Percentiles rank a stretch among this genome's conserved stretches.
Evolutionary conservation across 345 rosid genomes (phyloP).

Genomic region (Toxicodendron radicans): DNA sequence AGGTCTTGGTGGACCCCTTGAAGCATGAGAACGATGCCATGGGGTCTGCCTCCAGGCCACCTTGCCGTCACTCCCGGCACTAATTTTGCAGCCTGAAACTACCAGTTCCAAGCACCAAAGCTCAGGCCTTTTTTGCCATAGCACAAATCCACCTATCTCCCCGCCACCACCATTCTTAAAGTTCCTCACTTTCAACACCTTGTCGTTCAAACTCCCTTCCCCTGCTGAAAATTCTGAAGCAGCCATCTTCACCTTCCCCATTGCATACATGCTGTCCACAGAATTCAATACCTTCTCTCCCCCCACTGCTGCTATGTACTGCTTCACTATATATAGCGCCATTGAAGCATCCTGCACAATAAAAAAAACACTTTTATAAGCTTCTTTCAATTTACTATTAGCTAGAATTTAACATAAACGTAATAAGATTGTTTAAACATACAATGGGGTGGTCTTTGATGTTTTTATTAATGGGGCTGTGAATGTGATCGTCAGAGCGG

Average conservation of each 20-base stretch:
- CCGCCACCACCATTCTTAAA: constrained; percentile 44
- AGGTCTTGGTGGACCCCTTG: constrained; percentile 83
- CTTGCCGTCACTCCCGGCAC: constrained; percentile 93
- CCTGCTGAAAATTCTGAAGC: constrained; percentile 76
- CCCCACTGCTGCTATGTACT: constrained; percentile 84
- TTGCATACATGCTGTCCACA: constrained; percentile 78
- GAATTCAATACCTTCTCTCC: constrained; percentile 69
- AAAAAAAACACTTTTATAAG: too few relatives aligned
- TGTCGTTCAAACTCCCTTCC: constrained; percentile 52
- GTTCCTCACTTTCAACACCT: constrained; percentile 47
- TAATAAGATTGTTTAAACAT: constrained; percentile 16
- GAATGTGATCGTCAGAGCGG: constrained; percentile 25
- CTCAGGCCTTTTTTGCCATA: constrained; percentile 85
- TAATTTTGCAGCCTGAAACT: constrained; percentile 83
- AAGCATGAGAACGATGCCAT: constrained; percentile 90
- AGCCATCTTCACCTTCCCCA: constrained; percentile 94
- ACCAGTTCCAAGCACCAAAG: constrained; percentile 92
- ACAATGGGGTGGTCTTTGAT: constrained; percentile 71
- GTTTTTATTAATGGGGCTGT: constrained; percentile 37
- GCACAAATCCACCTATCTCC: constrained; percentile 89
- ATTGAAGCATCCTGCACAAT: constrained; percentile 66
- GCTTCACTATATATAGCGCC: constrained; percentile 93
- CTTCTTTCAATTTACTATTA: too few relatives aligned
- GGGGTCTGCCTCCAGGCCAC: constrained; percentile 95
- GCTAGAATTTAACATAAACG: too few relatives aligned